These are phyloP conservation scores for Paramecium sexaurelia DNA, from an alignment of 73 alveolate genomes.

Conservation along the genomic window DNA sequence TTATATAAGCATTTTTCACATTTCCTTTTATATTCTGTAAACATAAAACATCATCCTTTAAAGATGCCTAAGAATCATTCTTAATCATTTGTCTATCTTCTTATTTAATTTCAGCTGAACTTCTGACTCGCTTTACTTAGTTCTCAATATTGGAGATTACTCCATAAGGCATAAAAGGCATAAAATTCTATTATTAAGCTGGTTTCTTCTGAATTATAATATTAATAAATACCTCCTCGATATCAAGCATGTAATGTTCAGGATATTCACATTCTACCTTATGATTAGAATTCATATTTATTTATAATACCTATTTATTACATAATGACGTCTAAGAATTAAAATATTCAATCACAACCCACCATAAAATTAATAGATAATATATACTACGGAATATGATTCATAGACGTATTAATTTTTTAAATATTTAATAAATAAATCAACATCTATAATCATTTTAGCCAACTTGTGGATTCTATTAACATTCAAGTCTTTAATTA, in stretches of 20 bases:
- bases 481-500: too few species aligned
- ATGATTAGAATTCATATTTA: background rate
- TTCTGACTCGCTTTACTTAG: background rate
- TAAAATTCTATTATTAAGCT: background rate
- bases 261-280: constrained; percentile 41
- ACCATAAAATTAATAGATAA: constrained; percentile 25
- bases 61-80: constrained; percentile 23
- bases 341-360: constrained; percentile 13
- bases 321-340: constrained; percentile 17
- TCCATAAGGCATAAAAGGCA: background rate
- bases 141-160: constrained; percentile 24
- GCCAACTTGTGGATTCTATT: too few species aligned
- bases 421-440: background rate
- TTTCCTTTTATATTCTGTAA: constrained; percentile 63
- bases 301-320: constrained; percentile 15
- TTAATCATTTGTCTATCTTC: constrained; percentile 51
- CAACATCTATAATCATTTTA: background rate
- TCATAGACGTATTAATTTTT: constrained; percentile 8
- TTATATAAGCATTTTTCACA: constrained; percentile 68
- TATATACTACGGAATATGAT: constrained; percentile 44
- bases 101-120: constrained; percentile 22
- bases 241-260: constrained; percentile 38
- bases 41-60: constrained; percentile 43
- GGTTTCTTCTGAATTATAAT: constrained; percentile 17
- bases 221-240: constrained; percentile 24